Evolutionary conservation across 768 basidiomycete genomes (phyloP).

Genomic region (Strobilomyces confusus): DNA sequence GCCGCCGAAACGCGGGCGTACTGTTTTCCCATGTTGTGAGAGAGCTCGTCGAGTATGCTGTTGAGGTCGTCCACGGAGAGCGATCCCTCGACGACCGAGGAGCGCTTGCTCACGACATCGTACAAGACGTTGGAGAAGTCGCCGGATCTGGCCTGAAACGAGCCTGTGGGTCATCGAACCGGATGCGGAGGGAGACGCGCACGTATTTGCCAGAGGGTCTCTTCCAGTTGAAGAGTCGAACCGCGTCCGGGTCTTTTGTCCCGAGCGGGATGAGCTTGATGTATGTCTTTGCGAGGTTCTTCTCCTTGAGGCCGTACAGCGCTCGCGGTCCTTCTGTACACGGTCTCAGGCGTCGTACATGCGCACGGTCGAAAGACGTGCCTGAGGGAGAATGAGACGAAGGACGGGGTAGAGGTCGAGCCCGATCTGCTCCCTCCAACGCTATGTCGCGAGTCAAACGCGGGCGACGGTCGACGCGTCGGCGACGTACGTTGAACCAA

Average conservation of each 20-base stretch:
- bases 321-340: slow-evolving; percentile 85
- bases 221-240: slow-evolving; percentile 88
- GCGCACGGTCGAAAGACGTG: slow-evolving; percentile 22
- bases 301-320: slow-evolving; percentile 95
- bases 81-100: slow-evolving; percentile 70
- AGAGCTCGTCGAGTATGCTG: slow-evolving; percentile 70
- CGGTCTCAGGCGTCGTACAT: neutral
- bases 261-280: slow-evolving; percentile 87
- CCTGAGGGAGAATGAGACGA: slow-evolving; percentile 88
- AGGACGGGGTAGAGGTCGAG: slow-evolving; percentile 87
- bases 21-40: slow-evolving; percentile 71
- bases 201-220: slow-evolving; percentile 68
- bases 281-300: slow-evolving; percentile 88
- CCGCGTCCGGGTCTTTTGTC: slow-evolving; percentile 73
- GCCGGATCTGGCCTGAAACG: slow-evolving; percentile 61
- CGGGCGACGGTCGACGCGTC: neutral
- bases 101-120: slow-evolving; percentile 82
- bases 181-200: slow-evolving; percentile 20
- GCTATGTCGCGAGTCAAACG: slow-evolving; percentile 38
- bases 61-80: slow-evolving; percentile 85
- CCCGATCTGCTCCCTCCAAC: slow-evolving; percentile 86
- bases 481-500: slow-evolving; percentile 73
- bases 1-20: slow-evolving; percentile 30
- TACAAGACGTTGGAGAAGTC: slow-evolving; percentile 86
- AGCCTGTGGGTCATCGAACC: neutral